Evolutionary conservation across 2,329 filamentous ascomycete genomes (phyloP), one percentile per base, ranked within the genome.

Genomic region (Colletotrichum gigasporum): DNA sequence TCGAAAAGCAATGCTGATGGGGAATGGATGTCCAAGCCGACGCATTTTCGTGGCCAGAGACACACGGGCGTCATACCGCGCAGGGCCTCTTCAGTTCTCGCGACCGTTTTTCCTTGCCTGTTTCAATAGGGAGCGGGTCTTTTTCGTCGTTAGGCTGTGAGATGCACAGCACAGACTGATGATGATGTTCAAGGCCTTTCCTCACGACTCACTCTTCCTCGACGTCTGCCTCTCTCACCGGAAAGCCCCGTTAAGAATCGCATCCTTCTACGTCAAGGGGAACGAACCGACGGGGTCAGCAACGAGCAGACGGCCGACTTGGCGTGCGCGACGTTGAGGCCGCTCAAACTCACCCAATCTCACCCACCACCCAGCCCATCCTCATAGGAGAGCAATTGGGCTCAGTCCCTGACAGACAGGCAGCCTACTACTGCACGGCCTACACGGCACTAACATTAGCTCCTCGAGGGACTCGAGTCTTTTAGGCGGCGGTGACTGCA

Each of bases 1-100:
- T 50, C 14, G 32, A 20, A 4, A 44, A 42, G 45, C 35, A 26
- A 51, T 51, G 39, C 48, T 12, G 11, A 9, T 42, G 3, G 34
- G 12, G 24, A 32, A 24, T 22, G 10, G 7, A 11, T 14, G 18
- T 18, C 2, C 39, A 30, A 42, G 22, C 51, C 51, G 26, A 44
- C 14, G 51, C 39, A 54, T 54, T 54, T 54, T 54, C 51, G 53
- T 28, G 28, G 26, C 22, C 11, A 8, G 39, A 52, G 47, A 52
- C 24, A 44, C 4, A 11, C 47, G 5, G 37, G 18, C 39, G 47
- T 35, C 47, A 45, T 45, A 9, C 12, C 45, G 50, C 35, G 28
- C 35, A 41, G 50, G 14, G 30, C 47, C 11, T 18, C 20, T 30
- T 28, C 32, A 39, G 52, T 52, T 52, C 16, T 41, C 30, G 30